A percentile compares a stretch with the other conserved stretches of the same genome.
phyloP scores from a whole-genome alignment of 352 stramenopile species.

The Thalassiosira delicatula region DNA sequence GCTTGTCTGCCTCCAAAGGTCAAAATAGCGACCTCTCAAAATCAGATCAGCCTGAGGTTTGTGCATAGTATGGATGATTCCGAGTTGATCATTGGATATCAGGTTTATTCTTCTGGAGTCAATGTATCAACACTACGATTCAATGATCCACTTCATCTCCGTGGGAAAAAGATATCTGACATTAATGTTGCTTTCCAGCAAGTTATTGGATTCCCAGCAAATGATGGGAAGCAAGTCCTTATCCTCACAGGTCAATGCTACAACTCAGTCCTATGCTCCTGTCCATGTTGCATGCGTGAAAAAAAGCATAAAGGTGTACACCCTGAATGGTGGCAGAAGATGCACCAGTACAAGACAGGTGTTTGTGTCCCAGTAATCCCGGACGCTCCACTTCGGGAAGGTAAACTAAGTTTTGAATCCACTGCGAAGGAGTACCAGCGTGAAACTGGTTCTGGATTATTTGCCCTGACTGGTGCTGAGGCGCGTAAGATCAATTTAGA shows the following conservation, averaged over 20 bases:
- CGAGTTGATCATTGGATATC: not conserved
- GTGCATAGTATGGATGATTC: not conserved
- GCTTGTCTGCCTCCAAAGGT: not conserved
- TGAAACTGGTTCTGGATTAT: no score
- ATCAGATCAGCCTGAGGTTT: not conserved
- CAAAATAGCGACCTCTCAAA: not conserved
- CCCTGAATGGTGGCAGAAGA: slow-evolving; percentile 3
- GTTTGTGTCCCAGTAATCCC: no score
- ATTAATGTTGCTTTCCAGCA: not conserved
- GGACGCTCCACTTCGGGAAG: no score
- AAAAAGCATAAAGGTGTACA: not conserved
- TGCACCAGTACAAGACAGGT: no score
- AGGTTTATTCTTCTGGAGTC: not conserved
- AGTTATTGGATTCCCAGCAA: not conserved
- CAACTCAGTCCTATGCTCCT: not conserved
- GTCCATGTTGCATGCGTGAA: not conserved
- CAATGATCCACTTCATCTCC: not conserved
- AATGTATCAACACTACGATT: not conserved
- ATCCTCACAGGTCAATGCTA: not conserved
- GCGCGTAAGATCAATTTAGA: no score
- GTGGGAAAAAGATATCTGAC: not conserved
- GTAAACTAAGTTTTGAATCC: no score
- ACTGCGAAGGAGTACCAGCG: no score
- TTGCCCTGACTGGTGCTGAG: no score
- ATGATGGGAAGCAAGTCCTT: slow-evolving; percentile 3